Evolutionary conservation across 2,329 filamentous ascomycete species (phyloP).

Genomic region (Neofusicoccum umdonicola): DNA sequence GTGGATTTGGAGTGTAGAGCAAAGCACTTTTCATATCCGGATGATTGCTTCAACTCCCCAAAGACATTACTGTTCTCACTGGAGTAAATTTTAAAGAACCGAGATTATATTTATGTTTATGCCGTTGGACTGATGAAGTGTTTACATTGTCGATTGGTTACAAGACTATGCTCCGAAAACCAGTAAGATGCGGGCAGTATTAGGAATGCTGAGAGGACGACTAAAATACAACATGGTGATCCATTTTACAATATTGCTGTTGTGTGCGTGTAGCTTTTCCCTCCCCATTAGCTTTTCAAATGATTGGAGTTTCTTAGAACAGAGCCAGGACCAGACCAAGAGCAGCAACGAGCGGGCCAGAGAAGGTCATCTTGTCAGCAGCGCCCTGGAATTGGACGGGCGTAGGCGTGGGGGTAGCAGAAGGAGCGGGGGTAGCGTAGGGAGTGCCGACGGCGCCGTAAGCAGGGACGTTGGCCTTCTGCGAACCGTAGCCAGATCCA

Average conservation of each 20-base stretch:
- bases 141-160: no score
- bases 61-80: no score
- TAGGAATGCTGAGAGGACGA: neutral
- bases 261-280: neutral
- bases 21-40: no score
- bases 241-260: no score
- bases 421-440: neutral
- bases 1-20: no score
- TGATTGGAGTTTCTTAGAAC: neutral
- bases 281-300: neutral
- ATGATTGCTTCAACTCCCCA: no score
- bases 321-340: neutral
- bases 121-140: no score
- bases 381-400: neutral
- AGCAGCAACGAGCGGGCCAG: neutral
- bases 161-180: neutral
- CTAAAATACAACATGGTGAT: neutral
- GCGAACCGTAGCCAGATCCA: no score
- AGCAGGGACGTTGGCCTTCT: neutral
- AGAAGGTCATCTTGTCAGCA: neutral
- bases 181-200: neutral
- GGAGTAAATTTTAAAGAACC: no score
- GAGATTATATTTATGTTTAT: no score
- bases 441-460: neutral
- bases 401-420: neutral